phyloP scores from a whole-genome alignment of 1,284 basidiomycete species.

The Trametes hirsuta region DNA sequence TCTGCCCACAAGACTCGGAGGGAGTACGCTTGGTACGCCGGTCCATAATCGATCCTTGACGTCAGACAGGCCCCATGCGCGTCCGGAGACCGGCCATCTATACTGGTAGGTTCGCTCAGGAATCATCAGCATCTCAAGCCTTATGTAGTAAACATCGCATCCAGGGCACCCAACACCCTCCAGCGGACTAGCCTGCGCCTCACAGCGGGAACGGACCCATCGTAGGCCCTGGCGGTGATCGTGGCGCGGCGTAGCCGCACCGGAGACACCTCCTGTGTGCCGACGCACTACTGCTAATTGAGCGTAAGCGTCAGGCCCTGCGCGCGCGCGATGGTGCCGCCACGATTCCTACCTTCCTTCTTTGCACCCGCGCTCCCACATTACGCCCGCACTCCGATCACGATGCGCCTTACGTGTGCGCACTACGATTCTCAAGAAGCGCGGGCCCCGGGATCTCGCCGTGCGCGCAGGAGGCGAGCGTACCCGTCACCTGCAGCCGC shows the following conservation, averaged over 20 bases:
- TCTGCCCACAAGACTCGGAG: conserved; percentile 9
- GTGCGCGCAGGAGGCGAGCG: conserved; percentile 11
- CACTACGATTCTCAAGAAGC: conserved; percentile 9
- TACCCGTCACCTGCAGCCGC: conserved; percentile 8
- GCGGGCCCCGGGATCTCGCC: conserved; percentile 17
- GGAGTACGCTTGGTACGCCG: conserved; percentile 14
- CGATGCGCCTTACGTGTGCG: conserved; percentile 21
- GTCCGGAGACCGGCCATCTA: conserved; percentile 4
- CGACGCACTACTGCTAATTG: conserved; percentile 1
- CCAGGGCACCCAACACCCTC: neutral
- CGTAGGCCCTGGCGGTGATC: conserved; percentile 16
- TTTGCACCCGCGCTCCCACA: conserved; percentile 9
- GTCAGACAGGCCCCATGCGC: conserved; percentile 14
- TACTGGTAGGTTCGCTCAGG: neutral
- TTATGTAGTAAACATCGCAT: conserved; percentile 1
- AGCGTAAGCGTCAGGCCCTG: conserved; percentile 11
- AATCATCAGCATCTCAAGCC: neutral
- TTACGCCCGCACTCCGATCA: conserved; percentile 22
- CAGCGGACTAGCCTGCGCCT: neutral
- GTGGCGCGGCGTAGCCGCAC: conserved; percentile 19
- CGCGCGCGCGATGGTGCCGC: conserved; percentile 1
- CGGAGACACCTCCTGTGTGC: neutral
- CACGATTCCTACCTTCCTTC: conserved; percentile 16
- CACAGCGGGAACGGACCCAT: neutral
- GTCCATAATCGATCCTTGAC: conserved; percentile 17